Evolutionary conservation across 306 rosid species (phyloP).

Genomic region (Senna tora): DNA sequence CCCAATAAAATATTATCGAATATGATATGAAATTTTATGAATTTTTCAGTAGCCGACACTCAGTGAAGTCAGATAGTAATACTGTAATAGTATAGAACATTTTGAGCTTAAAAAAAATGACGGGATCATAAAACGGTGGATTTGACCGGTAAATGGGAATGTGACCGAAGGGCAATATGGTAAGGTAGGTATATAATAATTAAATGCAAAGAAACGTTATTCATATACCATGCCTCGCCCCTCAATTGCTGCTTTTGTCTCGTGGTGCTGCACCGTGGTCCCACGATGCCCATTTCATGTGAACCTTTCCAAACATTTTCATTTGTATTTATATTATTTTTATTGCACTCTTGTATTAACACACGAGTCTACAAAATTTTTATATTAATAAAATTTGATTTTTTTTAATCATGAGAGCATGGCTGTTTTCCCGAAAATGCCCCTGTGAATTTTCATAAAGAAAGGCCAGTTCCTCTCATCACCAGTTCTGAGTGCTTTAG

Average conservation of each 20-base stretch:
- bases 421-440: neutral
- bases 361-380: too few species aligned
- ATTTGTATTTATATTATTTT: too few species aligned
- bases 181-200: neutral
- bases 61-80: neutral
- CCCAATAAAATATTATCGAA: neutral
- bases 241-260: neutral
- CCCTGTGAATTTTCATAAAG: neutral
- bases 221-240: neutral
- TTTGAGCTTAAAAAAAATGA: neutral
- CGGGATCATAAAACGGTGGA: neutral
- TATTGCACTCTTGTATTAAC: too few species aligned
- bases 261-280: neutral
- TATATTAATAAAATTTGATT: too few species aligned
- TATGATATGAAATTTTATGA: neutral
- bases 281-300: neutral
- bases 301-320: neutral
- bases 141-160: neutral
- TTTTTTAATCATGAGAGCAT: too few species aligned
- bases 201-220: neutral
- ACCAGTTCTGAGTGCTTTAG: too few species aligned
- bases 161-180: conserved; percentile 1
- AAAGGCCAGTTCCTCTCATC: too few species aligned
- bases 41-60: neutral
- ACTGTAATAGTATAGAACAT: too few species aligned